Conservation (phyloP, 2,329 filamentous ascomycete species). For the Aureobasidium vineae region DNA sequence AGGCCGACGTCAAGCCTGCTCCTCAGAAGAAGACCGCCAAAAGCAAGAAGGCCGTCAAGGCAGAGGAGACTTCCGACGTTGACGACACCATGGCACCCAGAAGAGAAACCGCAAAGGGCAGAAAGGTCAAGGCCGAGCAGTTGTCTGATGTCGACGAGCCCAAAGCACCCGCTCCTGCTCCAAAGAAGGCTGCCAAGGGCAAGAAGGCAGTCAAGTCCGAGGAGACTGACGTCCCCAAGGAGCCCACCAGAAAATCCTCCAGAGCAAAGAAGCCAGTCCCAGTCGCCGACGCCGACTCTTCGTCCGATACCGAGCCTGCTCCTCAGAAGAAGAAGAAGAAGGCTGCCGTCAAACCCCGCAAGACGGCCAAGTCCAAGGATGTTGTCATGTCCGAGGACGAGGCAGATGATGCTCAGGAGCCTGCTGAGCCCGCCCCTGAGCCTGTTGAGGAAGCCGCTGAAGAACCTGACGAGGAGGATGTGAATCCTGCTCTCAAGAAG, state of each 20-base stretch:
- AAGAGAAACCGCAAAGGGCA: constrained; percentile 30
- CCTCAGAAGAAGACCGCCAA: constrained; percentile 31
- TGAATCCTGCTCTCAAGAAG: constrained; percentile 28
- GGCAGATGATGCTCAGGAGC: background rate
- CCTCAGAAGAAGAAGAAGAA: constrained; percentile 26
- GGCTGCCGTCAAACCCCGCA: constrained; percentile 21
- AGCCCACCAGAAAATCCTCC: constrained; percentile 13
- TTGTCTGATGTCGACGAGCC: constrained; percentile 20
- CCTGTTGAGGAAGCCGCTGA: constrained; percentile 11
- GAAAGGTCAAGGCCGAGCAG: constrained; percentile 8
- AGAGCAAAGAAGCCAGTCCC: constrained; percentile 20
- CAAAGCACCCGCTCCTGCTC: background rate
- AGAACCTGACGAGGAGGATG: constrained; percentile 21
- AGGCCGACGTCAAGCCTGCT: constrained; percentile 26
- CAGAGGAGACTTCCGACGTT: constrained; percentile 15
- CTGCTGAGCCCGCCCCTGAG: background rate
- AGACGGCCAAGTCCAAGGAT: constrained; percentile 21
- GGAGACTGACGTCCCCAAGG: background rate
- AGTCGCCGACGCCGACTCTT: background rate
- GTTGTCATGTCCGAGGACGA: constrained; percentile 14
- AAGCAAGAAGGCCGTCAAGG: constrained; percentile 15
- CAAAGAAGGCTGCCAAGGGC: constrained; percentile 13
- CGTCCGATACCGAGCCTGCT: constrained; percentile 7
- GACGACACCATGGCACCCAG: constrained; percentile 27
- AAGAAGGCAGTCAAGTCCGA: constrained; percentile 22